phyloP scores from a whole-genome alignment of 495 filamentous ascomycete genomes.

The Tuber borchii region DNA sequence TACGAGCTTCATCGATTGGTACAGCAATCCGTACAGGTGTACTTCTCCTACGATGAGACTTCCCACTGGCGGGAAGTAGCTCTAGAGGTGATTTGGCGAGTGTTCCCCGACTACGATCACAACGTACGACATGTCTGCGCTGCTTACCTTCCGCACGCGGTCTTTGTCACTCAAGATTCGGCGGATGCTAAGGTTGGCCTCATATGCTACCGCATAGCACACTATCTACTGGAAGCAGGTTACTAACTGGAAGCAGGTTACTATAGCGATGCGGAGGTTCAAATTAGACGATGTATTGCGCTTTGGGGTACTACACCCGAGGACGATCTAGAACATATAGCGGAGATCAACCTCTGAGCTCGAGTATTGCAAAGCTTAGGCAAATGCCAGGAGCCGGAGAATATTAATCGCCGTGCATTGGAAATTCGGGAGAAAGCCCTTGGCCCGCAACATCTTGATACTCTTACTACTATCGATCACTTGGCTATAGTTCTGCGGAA shows the following conservation, averaged over 20 bases:
- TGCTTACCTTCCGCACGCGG: conserved; percentile 9
- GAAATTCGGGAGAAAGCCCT: conserved; percentile 16
- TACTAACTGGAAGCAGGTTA: neutral
- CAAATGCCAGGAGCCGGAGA: conserved; percentile 35
- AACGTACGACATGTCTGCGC: conserved; percentile 6
- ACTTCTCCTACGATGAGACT: neutral
- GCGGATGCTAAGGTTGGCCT: neutral
- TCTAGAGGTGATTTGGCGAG: neutral
- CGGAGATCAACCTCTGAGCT: conserved; percentile 18
- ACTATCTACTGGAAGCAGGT: too few relatives aligned
- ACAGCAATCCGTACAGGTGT: conserved; percentile 6
- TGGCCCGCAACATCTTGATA: conserved; percentile 10
- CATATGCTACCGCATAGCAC: neutral
- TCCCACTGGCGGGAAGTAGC: neutral
- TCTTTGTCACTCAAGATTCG: neutral
- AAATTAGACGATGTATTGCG: neutral
- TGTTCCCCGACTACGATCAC: neutral
- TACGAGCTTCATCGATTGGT: conserved; percentile 17
- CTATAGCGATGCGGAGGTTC: neutral
- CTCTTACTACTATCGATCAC: conserved; percentile 33
- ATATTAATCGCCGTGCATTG: conserved; percentile 29
- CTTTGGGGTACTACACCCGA: neutral
- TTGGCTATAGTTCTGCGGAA: conserved; percentile 36
- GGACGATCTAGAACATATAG: neutral
- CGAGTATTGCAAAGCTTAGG: conserved; percentile 25